Evolutionary conservation across 768 basidiomycete genomes (phyloP).

Genomic region (Phaffia australis): DNA sequence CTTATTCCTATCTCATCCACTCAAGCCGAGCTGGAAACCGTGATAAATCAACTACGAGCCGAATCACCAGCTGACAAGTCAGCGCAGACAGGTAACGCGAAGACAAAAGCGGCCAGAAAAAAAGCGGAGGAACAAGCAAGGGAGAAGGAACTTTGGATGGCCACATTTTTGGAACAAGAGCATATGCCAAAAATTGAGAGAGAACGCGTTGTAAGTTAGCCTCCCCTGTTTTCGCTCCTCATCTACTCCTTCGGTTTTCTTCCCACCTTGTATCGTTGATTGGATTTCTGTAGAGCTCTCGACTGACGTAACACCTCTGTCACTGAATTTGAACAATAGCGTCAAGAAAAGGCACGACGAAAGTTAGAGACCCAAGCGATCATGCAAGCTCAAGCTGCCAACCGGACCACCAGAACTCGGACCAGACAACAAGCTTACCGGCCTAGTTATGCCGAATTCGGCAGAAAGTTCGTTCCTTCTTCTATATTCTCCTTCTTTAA

Average conservation of each 20-base stretch:
- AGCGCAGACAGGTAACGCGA: slow-evolving; percentile 25
- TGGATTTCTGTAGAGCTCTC: neutral
- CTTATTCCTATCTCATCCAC: slow-evolving; percentile 63
- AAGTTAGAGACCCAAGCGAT: slow-evolving; percentile 58
- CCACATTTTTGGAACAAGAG: slow-evolving; percentile 53
- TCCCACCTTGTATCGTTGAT: neutral
- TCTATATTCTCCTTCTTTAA: no score
- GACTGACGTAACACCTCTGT: neutral
- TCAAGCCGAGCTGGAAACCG: slow-evolving; percentile 57
- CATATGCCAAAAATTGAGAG: slow-evolving; percentile 52
- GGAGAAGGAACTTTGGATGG: slow-evolving; percentile 50
- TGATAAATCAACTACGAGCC: slow-evolving; percentile 54
- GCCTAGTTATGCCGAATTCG: no score
- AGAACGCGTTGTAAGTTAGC: slow-evolving; percentile 56
- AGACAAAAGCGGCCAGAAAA: neutral
- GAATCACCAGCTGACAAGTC: slow-evolving; percentile 40
- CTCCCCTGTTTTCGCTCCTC: neutral
- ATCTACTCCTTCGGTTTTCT: neutral
- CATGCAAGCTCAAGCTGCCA: slow-evolving; percentile 58
- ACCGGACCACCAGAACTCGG: slow-evolving; percentile 62
- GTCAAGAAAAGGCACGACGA: slow-evolving; percentile 57
- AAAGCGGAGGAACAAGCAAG: slow-evolving; percentile 45
- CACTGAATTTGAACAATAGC: slow-evolving; percentile 41
- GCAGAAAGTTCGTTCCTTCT: no score
- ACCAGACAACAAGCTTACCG: no score